A percentile compares a stretch with the other conserved stretches of the same genome.
Conservation (phyloP, 129 eudicot species). For the Lactuca sativa region DNA sequence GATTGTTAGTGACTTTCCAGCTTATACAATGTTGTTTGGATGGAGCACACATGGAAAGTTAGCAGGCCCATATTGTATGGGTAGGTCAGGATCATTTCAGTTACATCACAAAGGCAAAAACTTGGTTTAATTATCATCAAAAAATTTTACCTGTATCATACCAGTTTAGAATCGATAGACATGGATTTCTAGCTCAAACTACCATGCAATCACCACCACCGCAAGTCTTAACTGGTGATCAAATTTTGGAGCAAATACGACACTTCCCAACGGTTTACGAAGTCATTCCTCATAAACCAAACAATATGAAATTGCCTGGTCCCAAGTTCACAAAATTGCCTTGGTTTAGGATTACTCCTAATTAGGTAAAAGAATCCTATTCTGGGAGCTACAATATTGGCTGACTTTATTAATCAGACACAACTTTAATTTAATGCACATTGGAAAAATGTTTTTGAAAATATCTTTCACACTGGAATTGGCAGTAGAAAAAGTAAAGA, state of each 20-base stretch:
- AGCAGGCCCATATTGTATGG: conserved; percentile 20
- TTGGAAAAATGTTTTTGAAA: conserved; percentile 8
- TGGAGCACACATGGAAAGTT: conserved; percentile 22
- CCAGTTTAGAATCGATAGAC: neutral
- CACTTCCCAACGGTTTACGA: neutral
- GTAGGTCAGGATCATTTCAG: neutral
- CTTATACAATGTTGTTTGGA: conserved; percentile 17
- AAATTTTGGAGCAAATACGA: neutral
- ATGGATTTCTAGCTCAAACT: too few relatives aligned
- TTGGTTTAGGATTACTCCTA: neutral
- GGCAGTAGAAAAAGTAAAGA: conserved; percentile 11
- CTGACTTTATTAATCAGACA: too few relatives aligned
- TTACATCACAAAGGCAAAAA: neutral
- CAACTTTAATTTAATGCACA: too few relatives aligned
- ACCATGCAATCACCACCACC: neutral
- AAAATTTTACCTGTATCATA: conserved; percentile 2
- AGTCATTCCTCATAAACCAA: neutral
- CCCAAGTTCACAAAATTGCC: neutral
- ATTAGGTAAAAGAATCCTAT: neutral
- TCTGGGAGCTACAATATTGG: too few relatives aligned
- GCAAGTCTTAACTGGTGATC: neutral
- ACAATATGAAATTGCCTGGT: too few relatives aligned
- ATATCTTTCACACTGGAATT: conserved; percentile 5
- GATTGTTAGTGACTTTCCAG: conserved; percentile 25
- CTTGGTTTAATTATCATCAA: conserved; percentile 1